Evolutionary conservation across 352 stramenopile species (phyloP), one percentile per base, ranked within the genome.

Genomic region (Phytophthora constricta): DNA sequence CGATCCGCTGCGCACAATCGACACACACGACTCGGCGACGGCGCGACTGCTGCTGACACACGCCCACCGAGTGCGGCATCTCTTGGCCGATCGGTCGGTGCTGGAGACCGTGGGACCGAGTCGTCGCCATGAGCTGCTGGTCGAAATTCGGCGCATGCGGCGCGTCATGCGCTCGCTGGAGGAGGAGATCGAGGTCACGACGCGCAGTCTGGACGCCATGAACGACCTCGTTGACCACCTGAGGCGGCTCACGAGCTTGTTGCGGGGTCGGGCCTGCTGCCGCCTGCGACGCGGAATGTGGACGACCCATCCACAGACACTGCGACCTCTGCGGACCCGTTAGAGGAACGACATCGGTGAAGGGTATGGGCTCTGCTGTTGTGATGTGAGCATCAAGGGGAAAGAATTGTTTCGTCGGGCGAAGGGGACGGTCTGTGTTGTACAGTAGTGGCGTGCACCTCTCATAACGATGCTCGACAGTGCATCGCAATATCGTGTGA

Each of bases 81-180:
- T 73, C 16, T 50, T 79, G 54, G 41, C 65, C 8, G 58, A 76
- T 17, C 67, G 62, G 1, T 34, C 37, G 3, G 48, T 69, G 45
- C 27, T 77, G 28, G 52, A 59, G n/a, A 46, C 54, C 47, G 11
- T 83, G 45, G 62, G 72, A 4, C 58, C 65, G 14, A 53, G 19
- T 10, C 72, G 54, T 27, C 74, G 77, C 19, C 42, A 33, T 0
- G 68, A 83, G 63, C 43, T 83, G 28, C 33, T 80, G 33, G 58
- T 80, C 5, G 77, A 86, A 66, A 73, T 86, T 41, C 37, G 52
- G 34, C 65, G 68, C 22, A 69, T 86, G 53, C 54, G 63, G 19
- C 33, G 46, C 14, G 55, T 81, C 19, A 66, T 76, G 43, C 49
- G 47, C 25, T 56, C 53, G 5, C 64, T 86, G 7, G 57, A 83